Base-by-base conservation (phyloP, 306 rosid species). In the Cucurbita ficifolia region DNA sequence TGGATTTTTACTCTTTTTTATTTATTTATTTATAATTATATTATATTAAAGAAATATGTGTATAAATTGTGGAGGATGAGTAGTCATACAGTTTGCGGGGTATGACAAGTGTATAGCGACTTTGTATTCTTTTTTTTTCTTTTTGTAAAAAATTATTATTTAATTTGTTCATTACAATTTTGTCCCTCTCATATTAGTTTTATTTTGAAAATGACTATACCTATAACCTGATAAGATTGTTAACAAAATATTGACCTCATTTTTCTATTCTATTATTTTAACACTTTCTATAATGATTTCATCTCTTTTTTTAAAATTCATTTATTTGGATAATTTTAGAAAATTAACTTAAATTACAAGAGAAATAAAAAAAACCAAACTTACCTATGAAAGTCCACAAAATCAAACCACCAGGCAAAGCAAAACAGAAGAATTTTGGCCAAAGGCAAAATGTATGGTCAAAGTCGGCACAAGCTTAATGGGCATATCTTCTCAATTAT, bases 251-350 rank as follows among this genome's bases (percentile, higher is more conserved):
- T 13, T 22, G 24, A 68, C 38, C 19, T 19, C 10, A 46, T 45
- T 68, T 68, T 55, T 67, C 73, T 21, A 67, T 42, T 67, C 22
- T 67, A 45, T 67, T 67, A 67, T 67, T 67, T 67, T 22, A 12
- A 42, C 39, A 11, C 5, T 63, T 10, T 19, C 4, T 57, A 10
- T 22, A 57, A 5, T 57, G 9, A 4, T n/a, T n/a, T 29, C 33
- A 29, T 1, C 3, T 29, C 33, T 2, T 29, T 29, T 29, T 29
- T 29, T 29, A 29, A 29, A 24, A 29, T 29, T 29, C n/a, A 29
- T 29, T 29, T 29, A 29, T 29, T 29, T n/a, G n/a, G n/a, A n/a
- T n/a, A n/a, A n/a, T n/a, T n/a, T n/a, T n/a, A n/a, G n/a, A n/a
- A n/a, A n/a, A n/a, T n/a, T n/a, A n/a, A n/a, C n/a, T n/a, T n/a